Conservation (phyloP, 352 stramenopile genomes). For the Chrysophaeum taylorii region DNA sequence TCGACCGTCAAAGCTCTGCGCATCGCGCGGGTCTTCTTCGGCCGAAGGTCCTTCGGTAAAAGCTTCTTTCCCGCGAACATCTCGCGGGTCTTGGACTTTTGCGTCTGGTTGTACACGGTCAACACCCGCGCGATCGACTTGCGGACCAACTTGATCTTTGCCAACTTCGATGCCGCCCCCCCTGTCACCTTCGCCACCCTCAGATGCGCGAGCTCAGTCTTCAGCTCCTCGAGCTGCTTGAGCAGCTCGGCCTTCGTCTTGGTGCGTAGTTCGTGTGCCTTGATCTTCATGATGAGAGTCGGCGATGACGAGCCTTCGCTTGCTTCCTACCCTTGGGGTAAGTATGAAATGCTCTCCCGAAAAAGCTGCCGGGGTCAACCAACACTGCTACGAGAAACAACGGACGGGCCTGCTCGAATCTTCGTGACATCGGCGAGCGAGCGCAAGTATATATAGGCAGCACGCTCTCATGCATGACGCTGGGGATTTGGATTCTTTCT, state of each 20-base stretch:
- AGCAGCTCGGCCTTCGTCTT: slow-evolving; percentile 96
- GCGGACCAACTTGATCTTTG: slow-evolving; percentile 97
- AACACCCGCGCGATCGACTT: slow-evolving; percentile 98
- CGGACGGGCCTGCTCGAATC: too few relatives aligned
- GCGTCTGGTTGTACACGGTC: slow-evolving; percentile 98
- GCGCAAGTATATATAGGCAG: too few relatives aligned
- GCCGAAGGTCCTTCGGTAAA: slow-evolving; percentile 89
- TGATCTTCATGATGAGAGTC: slow-evolving; percentile 79
- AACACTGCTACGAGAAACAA: too few relatives aligned
- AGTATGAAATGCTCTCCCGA: too few relatives aligned
- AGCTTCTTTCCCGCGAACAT: slow-evolving; percentile 88
- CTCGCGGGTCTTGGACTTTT: slow-evolving; percentile 92
- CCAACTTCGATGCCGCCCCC: slow-evolving; percentile 95
- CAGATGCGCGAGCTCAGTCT: slow-evolving; percentile 91
- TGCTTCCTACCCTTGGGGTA: too few relatives aligned
- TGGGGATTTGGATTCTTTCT: too few relatives aligned
- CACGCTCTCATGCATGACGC: too few relatives aligned
- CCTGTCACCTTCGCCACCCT: slow-evolving; percentile 97
- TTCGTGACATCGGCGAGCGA: too few relatives aligned
- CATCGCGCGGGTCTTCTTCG: slow-evolving; percentile 98
- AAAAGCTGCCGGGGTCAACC: too few relatives aligned
- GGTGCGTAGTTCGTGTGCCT: slow-evolving; percentile 93
- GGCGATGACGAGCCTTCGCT: too few relatives aligned
- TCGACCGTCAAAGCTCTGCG: slow-evolving; percentile 85
- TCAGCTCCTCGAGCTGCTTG: slow-evolving; percentile 91